A percentile compares a stretch with the other conserved stretches of the same genome.
Conservation (phyloP, 495 filamentous ascomycete genomes). For the Penicillium odoratum region DNA sequence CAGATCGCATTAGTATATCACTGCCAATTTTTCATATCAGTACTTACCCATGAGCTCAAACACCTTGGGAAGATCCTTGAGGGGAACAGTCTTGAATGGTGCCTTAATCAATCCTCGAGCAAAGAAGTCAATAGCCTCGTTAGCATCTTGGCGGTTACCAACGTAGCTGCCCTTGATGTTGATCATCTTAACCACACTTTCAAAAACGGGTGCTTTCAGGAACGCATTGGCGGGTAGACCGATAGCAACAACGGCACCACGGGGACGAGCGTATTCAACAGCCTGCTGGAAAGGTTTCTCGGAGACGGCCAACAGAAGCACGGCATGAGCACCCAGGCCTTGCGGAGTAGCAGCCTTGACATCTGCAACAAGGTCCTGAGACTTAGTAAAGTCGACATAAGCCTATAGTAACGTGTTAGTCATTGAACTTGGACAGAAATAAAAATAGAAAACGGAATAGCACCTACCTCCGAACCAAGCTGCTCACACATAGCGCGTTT, state of each 20-base stretch:
- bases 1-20: slow-evolving; percentile 1
- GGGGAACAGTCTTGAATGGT: slow-evolving; percentile 78
- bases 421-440: too few relatives aligned
- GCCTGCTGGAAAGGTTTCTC: slow-evolving; percentile 97
- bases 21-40: neutral
- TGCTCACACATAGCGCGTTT: slow-evolving; percentile 66
- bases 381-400: slow-evolving; percentile 77
- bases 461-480: slow-evolving; percentile 57
- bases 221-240: slow-evolving; percentile 78
- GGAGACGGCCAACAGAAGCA: slow-evolving; percentile 77
- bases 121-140: slow-evolving; percentile 89
- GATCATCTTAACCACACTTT: slow-evolving; percentile 84
- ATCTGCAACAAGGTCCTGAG: slow-evolving; percentile 74
- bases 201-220: slow-evolving; percentile 80
- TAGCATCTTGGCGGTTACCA: slow-evolving; percentile 80
- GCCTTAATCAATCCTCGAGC: slow-evolving; percentile 77
- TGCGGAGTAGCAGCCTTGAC: slow-evolving; percentile 76
- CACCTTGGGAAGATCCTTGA: slow-evolving; percentile 74
- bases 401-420: slow-evolving; percentile 14
- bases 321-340: slow-evolving; percentile 83
- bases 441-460: too few relatives aligned
- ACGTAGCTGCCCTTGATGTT: slow-evolving; percentile 92
- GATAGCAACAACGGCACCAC: slow-evolving; percentile 79
- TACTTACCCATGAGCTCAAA: slow-evolving; percentile 66
- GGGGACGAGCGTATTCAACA: slow-evolving; percentile 76